Evolutionary conservation across 2,329 filamentous ascomycete genomes (phyloP), one percentile per base, ranked within the genome.

Genomic region (Mycocentrospora acerina): DNA sequence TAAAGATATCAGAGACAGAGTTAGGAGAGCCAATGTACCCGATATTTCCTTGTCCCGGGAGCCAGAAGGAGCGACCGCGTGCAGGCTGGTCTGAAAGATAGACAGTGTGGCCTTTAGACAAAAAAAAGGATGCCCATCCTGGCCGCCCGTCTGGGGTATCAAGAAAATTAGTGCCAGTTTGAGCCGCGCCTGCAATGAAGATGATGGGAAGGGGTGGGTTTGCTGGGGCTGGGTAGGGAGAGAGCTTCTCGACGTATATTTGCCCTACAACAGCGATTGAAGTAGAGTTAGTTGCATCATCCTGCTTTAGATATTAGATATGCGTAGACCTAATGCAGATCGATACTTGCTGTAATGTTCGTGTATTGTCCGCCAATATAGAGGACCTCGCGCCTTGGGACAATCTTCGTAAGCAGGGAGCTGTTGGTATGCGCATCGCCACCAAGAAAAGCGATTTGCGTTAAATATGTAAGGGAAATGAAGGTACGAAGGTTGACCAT

Each of bases 71-170:
- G 18, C 73, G 68, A 22, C 70, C 75, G 15, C 70, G 68, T 22
- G 65, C 62, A 4, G 71, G 62, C 45, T 73, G 67, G 46, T 78
- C 75, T 14, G 72, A 61, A 27, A 77, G 54, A 51, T 75, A 77
- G 35, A 74, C 62, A 32, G 70, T 68, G 56, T 74, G 72, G 24
- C 73, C 72, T 22, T 67, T 63, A 7, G 48, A 42, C 13, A 77
- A 46, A 47, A 77, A 77, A 40, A 66, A 64, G 3, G 70, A 71
- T 1, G 73, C 69, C 74, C 74, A 78, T n/a, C 73, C 73, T 5
- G 63, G 64, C n/a, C 66, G 56, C 32, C 70, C 71, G 39, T 78
- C 72, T 8, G 75, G 72, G 12, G 73, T 77, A 29, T 68, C 69
- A 15, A 62, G 43, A 26, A 47, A 61, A 24, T 57, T 57, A 8